A percentile compares a stretch with the other conserved stretches of the same genome.
These are phyloP conservation scores for Pilatotrama ljubarskyi DNA, from an alignment of 768 basidiomycete genomes.

Conservation along the genomic window DNA sequence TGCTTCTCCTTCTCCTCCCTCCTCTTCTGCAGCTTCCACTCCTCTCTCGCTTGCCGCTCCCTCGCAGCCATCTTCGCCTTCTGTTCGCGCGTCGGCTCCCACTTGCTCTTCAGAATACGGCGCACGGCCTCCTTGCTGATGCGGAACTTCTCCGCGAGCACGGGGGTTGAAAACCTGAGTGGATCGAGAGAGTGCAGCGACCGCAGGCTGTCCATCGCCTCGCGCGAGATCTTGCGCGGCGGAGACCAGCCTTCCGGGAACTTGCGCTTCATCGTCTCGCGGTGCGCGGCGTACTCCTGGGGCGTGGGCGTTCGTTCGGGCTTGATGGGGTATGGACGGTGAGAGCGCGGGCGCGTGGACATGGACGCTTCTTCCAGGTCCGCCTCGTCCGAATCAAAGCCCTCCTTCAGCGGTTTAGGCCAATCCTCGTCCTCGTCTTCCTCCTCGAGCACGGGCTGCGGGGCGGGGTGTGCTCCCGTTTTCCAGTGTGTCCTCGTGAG, in stretches of 20 bases:
- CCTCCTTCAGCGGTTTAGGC: conserved; percentile 12
- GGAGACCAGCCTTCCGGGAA: conserved; percentile 50
- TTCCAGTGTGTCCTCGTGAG: conserved; percentile 26
- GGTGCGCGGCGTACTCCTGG: conserved; percentile 30
- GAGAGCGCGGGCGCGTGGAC: conserved; percentile 3
- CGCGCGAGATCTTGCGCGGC: conserved; percentile 50
- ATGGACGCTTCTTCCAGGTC: conserved; percentile 8
- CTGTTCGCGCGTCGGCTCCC: conserved; percentile 39
- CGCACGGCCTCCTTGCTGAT: conserved; percentile 53
- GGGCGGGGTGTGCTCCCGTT: conserved; percentile 26
- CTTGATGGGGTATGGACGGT: conserved; percentile 12
- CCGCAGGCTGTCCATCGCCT: conserved; percentile 53
- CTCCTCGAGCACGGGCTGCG: conserved; percentile 21
- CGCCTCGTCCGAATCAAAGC: conserved; percentile 1
- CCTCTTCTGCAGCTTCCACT: conserved; percentile 24
- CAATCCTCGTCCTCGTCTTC: conserved; percentile 9
- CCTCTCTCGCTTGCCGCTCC: conserved; percentile 29
- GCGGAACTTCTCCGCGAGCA: conserved; percentile 47
- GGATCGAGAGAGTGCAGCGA: conserved; percentile 46
- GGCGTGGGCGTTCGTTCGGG: conserved; percentile 27
- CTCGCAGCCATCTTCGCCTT: conserved; percentile 30
- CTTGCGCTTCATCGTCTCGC: conserved; percentile 32
- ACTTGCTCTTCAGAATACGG: conserved; percentile 49
- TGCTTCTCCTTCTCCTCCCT: conserved; percentile 20
- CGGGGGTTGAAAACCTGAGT: conserved; percentile 39